Percentiles rank a stretch among this genome's conserved stretches.
These are phyloP conservation scores for Pseudocercospora macadamiae DNA, from an alignment of 2,329 filamentous ascomycete genomes.

Conservation along the genomic window DNA sequence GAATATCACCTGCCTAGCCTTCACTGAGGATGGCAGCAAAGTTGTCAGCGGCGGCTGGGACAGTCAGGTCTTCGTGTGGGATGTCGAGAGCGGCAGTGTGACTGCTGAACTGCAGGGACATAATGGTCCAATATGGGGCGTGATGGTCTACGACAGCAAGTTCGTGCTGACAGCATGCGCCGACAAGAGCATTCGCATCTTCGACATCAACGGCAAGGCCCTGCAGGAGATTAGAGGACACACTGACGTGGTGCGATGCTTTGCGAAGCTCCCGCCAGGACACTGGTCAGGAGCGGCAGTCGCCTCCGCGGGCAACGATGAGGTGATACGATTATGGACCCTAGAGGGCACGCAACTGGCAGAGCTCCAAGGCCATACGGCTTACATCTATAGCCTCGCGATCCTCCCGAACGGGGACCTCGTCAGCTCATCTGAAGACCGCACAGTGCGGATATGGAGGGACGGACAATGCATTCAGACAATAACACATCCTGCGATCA, in stretches of 20 bases:
- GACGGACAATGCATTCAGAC: constrained; percentile 84
- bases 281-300: constrained; percentile 88
- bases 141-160: constrained; percentile 76
- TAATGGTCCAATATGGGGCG: constrained; percentile 85
- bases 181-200: constrained; percentile 86
- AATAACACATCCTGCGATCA: constrained; percentile 95
- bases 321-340: constrained; percentile 84
- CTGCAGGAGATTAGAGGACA: constrained; percentile 69
- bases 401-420: constrained; percentile 81
- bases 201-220: constrained; percentile 66
- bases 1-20: constrained; percentile 87
- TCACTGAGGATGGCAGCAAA: constrained; percentile 70
- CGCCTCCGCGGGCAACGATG: constrained; percentile 92
- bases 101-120: constrained; percentile 74
- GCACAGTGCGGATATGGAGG: constrained; percentile 89
- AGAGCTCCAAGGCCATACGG: constrained; percentile 85
- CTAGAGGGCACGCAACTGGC: constrained; percentile 74
- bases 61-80: constrained; percentile 83
- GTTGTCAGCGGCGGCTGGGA: constrained; percentile 96
- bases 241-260: constrained; percentile 82
- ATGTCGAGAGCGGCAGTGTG: constrained; percentile 80
- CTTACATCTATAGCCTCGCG: constrained; percentile 87
- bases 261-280: constrained; percentile 75
- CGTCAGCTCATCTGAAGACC: constrained; percentile 88
- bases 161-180: constrained; percentile 83